Conservation (phyloP, 2,329 filamentous ascomycete species). For the Colletotrichum tropicicola region DNA sequence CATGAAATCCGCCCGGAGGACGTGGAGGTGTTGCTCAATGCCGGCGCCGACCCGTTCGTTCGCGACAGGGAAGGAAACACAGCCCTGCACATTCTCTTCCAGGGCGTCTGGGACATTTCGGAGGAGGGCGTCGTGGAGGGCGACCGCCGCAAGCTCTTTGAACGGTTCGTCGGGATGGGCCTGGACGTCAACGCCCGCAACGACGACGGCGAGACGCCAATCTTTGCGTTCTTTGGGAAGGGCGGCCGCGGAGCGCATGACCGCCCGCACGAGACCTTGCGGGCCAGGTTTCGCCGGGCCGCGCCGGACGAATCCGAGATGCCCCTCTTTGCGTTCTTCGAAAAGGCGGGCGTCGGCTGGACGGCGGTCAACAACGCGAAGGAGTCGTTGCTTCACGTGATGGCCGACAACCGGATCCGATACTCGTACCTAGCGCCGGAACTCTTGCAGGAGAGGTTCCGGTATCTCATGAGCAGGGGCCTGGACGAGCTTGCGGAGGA, state of each 20-base stretch:
- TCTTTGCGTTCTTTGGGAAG: not conserved
- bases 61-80: not conserved
- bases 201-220: not conserved
- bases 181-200: slow-evolving; percentile 5
- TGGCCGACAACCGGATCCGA: not conserved
- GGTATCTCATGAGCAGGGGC: not conserved
- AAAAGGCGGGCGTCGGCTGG: not conserved
- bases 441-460: not conserved
- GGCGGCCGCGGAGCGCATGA: no score
- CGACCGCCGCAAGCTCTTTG: not conserved
- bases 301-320: not conserved
- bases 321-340: not conserved
- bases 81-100: not conserved
- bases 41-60: not conserved
- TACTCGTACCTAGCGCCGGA: no score
- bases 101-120: not conserved
- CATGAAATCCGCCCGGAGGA: not conserved
- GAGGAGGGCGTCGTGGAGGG: not conserved
- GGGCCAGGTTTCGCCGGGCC: no score
- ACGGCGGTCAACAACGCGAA: not conserved
- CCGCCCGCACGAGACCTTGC: no score
- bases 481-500: slow-evolving; percentile 2
- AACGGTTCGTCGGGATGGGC: not conserved
- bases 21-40: not conserved
- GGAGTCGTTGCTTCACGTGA: slow-evolving; percentile 1